Conservation (phyloP, 192 early-diverging fungal genomes). For the Gonapodya prolifera region DNA sequence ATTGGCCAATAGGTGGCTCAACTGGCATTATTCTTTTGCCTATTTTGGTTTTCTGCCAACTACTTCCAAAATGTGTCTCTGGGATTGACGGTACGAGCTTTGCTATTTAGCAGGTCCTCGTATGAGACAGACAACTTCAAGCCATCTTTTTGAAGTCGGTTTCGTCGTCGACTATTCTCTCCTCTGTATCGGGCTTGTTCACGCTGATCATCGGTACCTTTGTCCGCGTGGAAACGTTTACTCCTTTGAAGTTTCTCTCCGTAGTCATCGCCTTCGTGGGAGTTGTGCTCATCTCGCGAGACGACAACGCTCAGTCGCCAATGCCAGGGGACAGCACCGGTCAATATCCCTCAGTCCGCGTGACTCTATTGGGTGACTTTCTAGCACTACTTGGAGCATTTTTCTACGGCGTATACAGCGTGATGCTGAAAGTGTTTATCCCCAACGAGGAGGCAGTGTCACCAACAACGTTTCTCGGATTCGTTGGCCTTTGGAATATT, state of each 20-base stretch:
- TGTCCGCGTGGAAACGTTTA: slow-evolving; percentile 47
- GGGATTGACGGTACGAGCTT: not conserved
- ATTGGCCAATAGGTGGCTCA: not conserved
- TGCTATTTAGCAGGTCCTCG: too few relatives aligned
- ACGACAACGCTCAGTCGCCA: slow-evolving; percentile 26
- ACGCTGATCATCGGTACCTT: slow-evolving; percentile 53
- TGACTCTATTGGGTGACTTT: slow-evolving; percentile 48
- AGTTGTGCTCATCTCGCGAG: slow-evolving; percentile 48
- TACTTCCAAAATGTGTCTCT: slow-evolving; percentile 58
- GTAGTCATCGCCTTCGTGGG: slow-evolving; percentile 44
- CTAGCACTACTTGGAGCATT: slow-evolving; percentile 58
- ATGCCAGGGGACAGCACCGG: not conserved
- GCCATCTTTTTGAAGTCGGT: slow-evolving; percentile 50
- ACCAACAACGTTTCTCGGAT: slow-evolving; percentile 48
- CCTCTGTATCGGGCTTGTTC: slow-evolving; percentile 62
- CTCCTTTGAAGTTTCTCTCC: slow-evolving; percentile 31
- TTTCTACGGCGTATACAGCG: slow-evolving; percentile 66
- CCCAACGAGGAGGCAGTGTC: slow-evolving; percentile 52
- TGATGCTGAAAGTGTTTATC: slow-evolving; percentile 54
- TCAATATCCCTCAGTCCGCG: slow-evolving; percentile 10
- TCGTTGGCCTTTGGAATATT: slow-evolving; percentile 60
- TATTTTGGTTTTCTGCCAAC: slow-evolving; percentile 73
- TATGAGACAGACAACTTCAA: too few relatives aligned
- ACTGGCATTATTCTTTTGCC: slow-evolving; percentile 38
- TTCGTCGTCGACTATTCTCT: slow-evolving; percentile 58